Evolutionary conservation across 805 yeast species (phyloP), one percentile per base, ranked within the genome.

Genomic region (Candida hungchunana): DNA sequence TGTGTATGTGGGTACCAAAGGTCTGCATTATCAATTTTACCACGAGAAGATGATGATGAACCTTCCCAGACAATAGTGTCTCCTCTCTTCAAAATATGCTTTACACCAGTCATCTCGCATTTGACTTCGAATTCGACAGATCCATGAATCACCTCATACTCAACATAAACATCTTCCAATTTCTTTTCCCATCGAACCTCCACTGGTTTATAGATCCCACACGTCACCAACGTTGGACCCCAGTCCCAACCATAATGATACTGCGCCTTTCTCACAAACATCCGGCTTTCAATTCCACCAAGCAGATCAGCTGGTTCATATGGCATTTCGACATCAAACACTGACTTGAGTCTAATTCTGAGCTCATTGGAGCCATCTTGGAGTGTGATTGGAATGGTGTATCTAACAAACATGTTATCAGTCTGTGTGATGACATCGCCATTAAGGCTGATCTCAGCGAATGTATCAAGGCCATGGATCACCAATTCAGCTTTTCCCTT

Each of bases 231-330:
- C 2, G 39, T 40, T 11, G 51, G 73, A 14, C 77, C 77, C 79
- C 78, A 73, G 49, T 73, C 79, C 79, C 77, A 73, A 3, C 79
- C 78, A 45, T 59, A 73, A 41, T 71, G 75, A 46, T 71, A 71
- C 48, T 70, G 77, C 1, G 77, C 73, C 46, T 72, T 72, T 43
- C 79, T 56, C 13, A 66, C 63, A 34, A 69, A 64, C 36, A 66
- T 50, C 25, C 78, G 56, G 31, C 62, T 51, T 18, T 32, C 26
- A 8, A 64, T 40, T 13, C 71, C 75, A 4, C 75, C 76, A 40
- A 39, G 25, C 26, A 47, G 26, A 14, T 43, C 41, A 6, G 36
- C 36, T 6, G 52, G 33, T 2, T 37, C 37, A 21, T 37, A 44
- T 3, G 43, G 32, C 32, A 68, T 66, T 48, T 68, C 48, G 18